Evolutionary conservation across 805 yeast genomes (phyloP).

Genomic region (Lachancea meyersii): DNA sequence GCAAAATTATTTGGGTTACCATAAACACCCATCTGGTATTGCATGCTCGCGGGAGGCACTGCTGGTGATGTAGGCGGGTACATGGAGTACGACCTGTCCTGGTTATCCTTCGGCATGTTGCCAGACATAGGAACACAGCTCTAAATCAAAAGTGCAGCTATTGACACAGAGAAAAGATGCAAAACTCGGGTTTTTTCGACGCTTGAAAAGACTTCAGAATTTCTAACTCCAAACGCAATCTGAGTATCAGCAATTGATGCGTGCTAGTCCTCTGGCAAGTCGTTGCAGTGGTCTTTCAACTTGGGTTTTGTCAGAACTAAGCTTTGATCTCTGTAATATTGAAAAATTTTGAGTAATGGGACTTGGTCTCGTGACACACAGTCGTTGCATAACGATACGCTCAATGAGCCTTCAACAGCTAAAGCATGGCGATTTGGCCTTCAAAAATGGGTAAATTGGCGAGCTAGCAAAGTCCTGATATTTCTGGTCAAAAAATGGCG

Average conservation of each 20-base stretch:
- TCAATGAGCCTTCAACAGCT: no score
- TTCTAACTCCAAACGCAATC: not conserved
- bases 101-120: slow-evolving; percentile 12
- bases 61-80: slow-evolving; percentile 30
- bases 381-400: not conserved
- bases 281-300: not conserved
- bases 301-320: not conserved
- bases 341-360: not conserved
- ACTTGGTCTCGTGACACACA: not conserved
- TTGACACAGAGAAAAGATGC: not conserved
- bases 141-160: not conserved
- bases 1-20: slow-evolving; percentile 9
- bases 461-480: not conserved
- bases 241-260: not conserved
- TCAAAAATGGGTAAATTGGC: not conserved
- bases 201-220: not conserved
- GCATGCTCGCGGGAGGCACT: slow-evolving; percentile 27
- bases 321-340: not conserved
- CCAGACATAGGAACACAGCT: slow-evolving; percentile 4
- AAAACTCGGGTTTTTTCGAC: not conserved
- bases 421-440: not conserved
- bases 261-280: not conserved
- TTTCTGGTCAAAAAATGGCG: not conserved
- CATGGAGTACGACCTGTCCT: slow-evolving; percentile 31
- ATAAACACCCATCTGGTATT: slow-evolving; percentile 10